Evolutionary conservation across 1,284 basidiomycete genomes (phyloP).

Genomic region (Puccinia polysora): DNA sequence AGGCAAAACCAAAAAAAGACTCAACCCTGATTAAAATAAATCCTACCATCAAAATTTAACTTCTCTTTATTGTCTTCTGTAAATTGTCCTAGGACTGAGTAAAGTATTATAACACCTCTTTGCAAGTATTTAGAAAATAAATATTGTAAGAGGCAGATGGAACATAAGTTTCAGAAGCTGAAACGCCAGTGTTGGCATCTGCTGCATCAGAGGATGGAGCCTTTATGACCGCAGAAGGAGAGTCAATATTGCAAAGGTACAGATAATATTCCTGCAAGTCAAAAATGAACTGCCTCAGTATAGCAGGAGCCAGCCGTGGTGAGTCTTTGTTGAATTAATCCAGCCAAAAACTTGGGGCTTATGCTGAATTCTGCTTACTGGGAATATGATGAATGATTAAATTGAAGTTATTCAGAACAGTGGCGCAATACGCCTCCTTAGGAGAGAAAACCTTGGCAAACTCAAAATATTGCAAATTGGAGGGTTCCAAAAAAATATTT

Average conservation of each 20-base stretch:
- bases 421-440: conserved; percentile 3
- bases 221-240: too few relatives aligned
- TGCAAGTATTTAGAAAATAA: not conserved
- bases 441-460: conserved; percentile 3
- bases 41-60: not conserved
- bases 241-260: too few relatives aligned
- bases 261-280: too few relatives aligned
- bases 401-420: conserved; percentile 12
- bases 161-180: too few relatives aligned
- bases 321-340: not conserved
- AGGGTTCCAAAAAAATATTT: conserved; percentile 21
- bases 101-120: not conserved
- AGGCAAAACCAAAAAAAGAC: not conserved
- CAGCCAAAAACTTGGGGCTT: not conserved
- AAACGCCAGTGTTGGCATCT: too few relatives aligned
- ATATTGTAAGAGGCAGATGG: not conserved
- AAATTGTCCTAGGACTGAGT: not conserved
- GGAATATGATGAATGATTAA: conserved; percentile 9
- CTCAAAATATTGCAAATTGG: conserved; percentile 23
- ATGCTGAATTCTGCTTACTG: not conserved
- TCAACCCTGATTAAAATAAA: not conserved
- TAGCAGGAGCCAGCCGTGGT: too few relatives aligned
- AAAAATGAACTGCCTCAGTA: too few relatives aligned
- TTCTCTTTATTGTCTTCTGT: not conserved
- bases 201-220: too few relatives aligned